Conservation (phyloP, 2,329 filamentous ascomycete species). For the Rachicladosporium sp. region DNA sequence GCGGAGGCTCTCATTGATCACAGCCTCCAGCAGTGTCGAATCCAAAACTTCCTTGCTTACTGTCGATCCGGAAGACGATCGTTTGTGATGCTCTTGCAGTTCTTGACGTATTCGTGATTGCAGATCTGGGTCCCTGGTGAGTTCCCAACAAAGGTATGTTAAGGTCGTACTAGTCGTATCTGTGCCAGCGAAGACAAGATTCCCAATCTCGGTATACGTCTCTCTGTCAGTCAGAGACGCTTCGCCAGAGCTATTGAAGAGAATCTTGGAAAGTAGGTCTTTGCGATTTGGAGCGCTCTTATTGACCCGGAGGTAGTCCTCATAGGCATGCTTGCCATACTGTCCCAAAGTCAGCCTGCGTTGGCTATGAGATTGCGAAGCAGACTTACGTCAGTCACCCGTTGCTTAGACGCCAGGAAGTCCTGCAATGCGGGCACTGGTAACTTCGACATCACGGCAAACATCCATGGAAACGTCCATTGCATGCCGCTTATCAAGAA, state of each 20-base stretch:
- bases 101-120: conserved; percentile 14
- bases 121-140: conserved; percentile 14
- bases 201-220: conserved; percentile 17
- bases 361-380: no score
- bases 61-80: conserved; percentile 13
- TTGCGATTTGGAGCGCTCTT: conserved; percentile 16
- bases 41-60: conserved; percentile 14
- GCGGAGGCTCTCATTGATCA: conserved; percentile 27
- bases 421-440: conserved; percentile 16
- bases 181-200: conserved; percentile 21
- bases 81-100: conserved; percentile 11
- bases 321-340: no score
- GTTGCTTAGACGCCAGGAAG: conserved; percentile 12
- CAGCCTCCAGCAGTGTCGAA: conserved; percentile 11
- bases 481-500: no score
- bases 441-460: conserved; percentile 12
- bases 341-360: no score
- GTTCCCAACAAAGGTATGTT: conserved; percentile 20
- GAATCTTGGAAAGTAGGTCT: conserved; percentile 9
- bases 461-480: conserved; percentile 11
- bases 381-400: conserved; percentile 4
- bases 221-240: conserved; percentile 14
- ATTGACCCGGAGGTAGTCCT: not conserved
- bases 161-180: conserved; percentile 22
- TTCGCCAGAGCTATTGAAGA: conserved; percentile 17